phyloP scores from a whole-genome alignment of 164 flowering plant species.

The Akebia trifoliata region DNA sequence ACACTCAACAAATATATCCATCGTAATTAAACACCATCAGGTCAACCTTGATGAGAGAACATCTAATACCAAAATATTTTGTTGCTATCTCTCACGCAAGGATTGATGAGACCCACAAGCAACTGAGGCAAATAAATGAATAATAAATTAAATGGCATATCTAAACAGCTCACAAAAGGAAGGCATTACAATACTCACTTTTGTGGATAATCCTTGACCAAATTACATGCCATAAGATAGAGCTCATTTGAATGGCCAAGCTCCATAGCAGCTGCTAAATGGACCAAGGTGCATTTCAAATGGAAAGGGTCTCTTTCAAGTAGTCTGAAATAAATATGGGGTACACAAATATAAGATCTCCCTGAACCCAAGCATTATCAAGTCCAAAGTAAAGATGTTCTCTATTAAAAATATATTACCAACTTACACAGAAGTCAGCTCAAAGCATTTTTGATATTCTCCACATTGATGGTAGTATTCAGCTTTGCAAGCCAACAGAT shows the following conservation, averaged over 20 bases:
- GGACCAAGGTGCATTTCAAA: constrained; percentile 83
- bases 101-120: constrained; percentile 2
- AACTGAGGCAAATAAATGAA: neutral
- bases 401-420: constrained; percentile 4
- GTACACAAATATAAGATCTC: neutral
- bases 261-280: constrained; percentile 96
- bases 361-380: neutral
- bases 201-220: constrained; percentile 97
- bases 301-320: constrained; percentile 98
- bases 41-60: too few species aligned
- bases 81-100: too few species aligned
- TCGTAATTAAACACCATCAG: too few species aligned
- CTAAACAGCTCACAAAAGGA: neutral
- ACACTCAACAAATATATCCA: too few species aligned
- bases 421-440: constrained; percentile 75
- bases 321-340: constrained; percentile 40
- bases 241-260: constrained; percentile 96
- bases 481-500: constrained; percentile 95
- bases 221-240: constrained; percentile 86
- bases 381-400: neutral
- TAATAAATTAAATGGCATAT: neutral
- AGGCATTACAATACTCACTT: constrained; percentile 49
- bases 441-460: constrained; percentile 95
- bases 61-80: too few species aligned
- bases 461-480: constrained; percentile 96